Base-by-base conservation (phyloP, 1,284 basidiomycete species). In the Rhodotorula sp. region DNA sequence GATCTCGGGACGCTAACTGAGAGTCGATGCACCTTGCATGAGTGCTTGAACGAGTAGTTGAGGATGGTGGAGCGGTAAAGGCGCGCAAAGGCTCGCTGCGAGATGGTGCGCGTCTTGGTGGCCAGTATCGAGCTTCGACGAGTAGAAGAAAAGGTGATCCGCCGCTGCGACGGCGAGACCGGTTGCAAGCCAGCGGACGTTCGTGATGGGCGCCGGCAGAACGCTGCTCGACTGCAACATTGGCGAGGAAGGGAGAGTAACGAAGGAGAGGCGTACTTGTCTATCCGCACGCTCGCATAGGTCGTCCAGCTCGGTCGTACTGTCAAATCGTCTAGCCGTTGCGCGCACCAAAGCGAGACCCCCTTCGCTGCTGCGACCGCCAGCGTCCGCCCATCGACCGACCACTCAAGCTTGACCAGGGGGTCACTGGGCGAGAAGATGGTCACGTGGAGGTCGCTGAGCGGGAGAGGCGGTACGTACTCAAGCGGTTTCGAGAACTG, bases 41-140 rank as follows among this genome's bases (percentile, higher is more conserved):
- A 96, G 82, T 77, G 91, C 93, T 77, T 95, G 94, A n/a, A 92
- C 82, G 20, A 96, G 80, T 84, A 94, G 89, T 75, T 94, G 91
- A 4, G 93, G 93, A 80, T 95, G 91, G 79, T 91, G 93, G 79
- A 95, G 90, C 40, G 87, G 85, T 55, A 96, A 81, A 2, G 92
- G 92, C 0, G 90, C 91, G 78, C 93, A 22, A 1, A 34, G 30
- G 16, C 47, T 40, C 6, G 55, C 56, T 0, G 65, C 67, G 4
- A 63, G 34, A 69, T 86, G 83, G 59, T 70, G 59, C 1, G 57
- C 31, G 18, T 68, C 87, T 84, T 79, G 40, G 15, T 44, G 85
- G 4, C 71, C 71, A 13, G 70, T 62, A 15, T 77, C 75, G 30
- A 83, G 75, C 64, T 79, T 79, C 37, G 80, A 75, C 31, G 80